These are phyloP conservation scores for Arthrobotrys iridis DNA, from an alignment of 2,329 filamentous ascomycete genomes.

Conservation along the genomic window DNA sequence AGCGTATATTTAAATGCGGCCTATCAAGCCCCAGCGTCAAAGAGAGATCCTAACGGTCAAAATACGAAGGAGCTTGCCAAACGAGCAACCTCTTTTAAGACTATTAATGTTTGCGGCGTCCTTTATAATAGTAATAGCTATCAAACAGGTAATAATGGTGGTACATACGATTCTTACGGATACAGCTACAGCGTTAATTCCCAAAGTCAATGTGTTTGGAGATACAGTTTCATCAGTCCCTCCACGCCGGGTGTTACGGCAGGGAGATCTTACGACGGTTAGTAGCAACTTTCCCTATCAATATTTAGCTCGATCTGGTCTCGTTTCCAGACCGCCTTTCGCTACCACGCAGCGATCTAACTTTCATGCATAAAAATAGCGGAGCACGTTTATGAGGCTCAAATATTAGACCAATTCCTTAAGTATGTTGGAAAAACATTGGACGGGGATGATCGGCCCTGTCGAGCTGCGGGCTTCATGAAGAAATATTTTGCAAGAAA, in stretches of 20 bases:
- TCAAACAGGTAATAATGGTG: neutral
- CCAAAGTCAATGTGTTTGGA: neutral
- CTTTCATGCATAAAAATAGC: neutral
- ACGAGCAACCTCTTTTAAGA: neutral
- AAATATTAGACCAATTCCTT: constrained; percentile 6
- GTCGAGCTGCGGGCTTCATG: neutral
- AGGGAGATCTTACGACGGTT: neutral
- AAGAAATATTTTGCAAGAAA: neutral
- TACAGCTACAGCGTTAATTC: neutral
- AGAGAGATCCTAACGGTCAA: neutral
- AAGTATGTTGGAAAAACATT: neutral
- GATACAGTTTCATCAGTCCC: neutral
- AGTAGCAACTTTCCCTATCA: neutral
- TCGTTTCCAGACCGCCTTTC: too few relatives aligned
- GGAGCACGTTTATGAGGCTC: constrained; percentile 20
- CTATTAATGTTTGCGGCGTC: neutral
- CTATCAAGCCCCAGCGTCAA: too few relatives aligned
- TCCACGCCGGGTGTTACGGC: neutral
- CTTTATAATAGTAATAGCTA: neutral
- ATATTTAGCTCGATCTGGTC: neutral
- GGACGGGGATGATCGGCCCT: neutral
- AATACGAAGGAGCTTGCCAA: neutral
- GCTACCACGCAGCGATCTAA: neutral
- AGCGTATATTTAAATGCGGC: neutral
- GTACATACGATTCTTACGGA: constrained; percentile 1